phyloP scores from a whole-genome alignment of 2,329 filamentous ascomycete genomes.

The Endoconidiophora laricicola region DNA sequence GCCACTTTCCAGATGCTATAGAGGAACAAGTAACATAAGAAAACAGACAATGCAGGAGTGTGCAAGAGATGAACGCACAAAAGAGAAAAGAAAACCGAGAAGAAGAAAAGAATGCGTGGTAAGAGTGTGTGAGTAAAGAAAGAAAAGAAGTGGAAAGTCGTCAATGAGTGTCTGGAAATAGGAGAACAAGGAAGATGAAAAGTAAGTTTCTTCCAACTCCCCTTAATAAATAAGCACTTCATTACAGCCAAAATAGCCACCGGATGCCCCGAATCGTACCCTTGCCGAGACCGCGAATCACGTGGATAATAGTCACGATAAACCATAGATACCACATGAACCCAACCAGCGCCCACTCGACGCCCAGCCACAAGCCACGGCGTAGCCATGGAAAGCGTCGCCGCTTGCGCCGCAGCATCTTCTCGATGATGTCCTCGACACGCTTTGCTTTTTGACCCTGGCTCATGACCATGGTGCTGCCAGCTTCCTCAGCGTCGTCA shows the following conservation, averaged over 20 bases:
- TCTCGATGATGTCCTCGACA: slow-evolving; percentile 61
- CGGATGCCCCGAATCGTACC: slow-evolving; percentile 42
- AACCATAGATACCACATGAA: slow-evolving; percentile 95
- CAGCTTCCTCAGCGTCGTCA: slow-evolving; percentile 67
- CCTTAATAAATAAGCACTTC: no score
- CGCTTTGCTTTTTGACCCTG: slow-evolving; percentile 68
- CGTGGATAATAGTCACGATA: slow-evolving; percentile 58
- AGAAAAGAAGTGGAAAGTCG: not conserved
- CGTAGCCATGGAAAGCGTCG: slow-evolving; percentile 56
- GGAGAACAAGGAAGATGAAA: not conserved
- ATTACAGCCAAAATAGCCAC: slow-evolving; percentile 71
- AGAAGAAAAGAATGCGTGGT: not conserved
- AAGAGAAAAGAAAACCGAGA: not conserved
- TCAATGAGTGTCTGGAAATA: not conserved
- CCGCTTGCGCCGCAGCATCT: slow-evolving; percentile 53
- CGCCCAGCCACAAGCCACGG: slow-evolving; percentile 58
- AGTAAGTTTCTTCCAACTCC: not conserved
- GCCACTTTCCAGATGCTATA: slow-evolving; percentile 1
- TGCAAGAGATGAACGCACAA: not conserved
- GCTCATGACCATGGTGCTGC: slow-evolving; percentile 55
- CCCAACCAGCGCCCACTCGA: slow-evolving; percentile 78
- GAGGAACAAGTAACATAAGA: not conserved
- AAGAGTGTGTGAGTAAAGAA: not conserved
- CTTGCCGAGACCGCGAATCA: slow-evolving; percentile 45
- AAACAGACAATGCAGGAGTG: not conserved